Evolutionary conservation across 2,329 filamentous ascomycete species (phyloP), one percentile per base, ranked within the genome.

Genomic region (Cadophora sp.): DNA sequence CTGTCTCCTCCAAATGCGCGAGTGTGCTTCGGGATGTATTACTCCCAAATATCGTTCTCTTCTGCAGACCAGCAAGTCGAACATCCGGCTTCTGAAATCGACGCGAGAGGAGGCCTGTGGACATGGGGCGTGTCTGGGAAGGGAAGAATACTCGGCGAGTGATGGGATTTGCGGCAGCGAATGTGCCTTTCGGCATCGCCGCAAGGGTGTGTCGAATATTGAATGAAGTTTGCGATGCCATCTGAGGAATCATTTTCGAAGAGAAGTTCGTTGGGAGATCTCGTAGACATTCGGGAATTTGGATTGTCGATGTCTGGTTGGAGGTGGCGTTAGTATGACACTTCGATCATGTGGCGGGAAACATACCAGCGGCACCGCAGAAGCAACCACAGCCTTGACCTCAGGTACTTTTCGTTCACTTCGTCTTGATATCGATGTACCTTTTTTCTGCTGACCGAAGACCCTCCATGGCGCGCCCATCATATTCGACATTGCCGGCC

Each of bases 1-100:
- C 97, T 27, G 92, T 91, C 79, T 94, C 91, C 81, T 99, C 96
- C 74, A 94, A 87, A 73, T 93, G 92, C 40, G 94, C 93, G 40
- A 99, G 87, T 66, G 95, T 83, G 71, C 85, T 89, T 69, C 86
- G 84, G 56, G 88, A 75, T 11, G 71, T 69, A 48, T 56, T 71
- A 27, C 67, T 70, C 24, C 74, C 72, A 64, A 77, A 77, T 5
- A 77, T 43, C 1, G 72, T 72, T 58, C 76, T 70, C 55, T 68
- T 67, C 53, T 77, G 76, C 8, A 56, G 55, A 5, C 62, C 31
- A 4, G 12, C 63, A 70, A 67, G 68, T 7, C 68, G 66, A 29
- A 56, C 26, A 26, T 63, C 55, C 1, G 70, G 61, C 27, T 70
- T 66, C 29, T 73, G 66, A 59, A 70, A 72, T 53, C 65, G 68